phyloP scores from a whole-genome alignment of 805 yeast genomes.

The Cyberlindnera japonica region DNA sequence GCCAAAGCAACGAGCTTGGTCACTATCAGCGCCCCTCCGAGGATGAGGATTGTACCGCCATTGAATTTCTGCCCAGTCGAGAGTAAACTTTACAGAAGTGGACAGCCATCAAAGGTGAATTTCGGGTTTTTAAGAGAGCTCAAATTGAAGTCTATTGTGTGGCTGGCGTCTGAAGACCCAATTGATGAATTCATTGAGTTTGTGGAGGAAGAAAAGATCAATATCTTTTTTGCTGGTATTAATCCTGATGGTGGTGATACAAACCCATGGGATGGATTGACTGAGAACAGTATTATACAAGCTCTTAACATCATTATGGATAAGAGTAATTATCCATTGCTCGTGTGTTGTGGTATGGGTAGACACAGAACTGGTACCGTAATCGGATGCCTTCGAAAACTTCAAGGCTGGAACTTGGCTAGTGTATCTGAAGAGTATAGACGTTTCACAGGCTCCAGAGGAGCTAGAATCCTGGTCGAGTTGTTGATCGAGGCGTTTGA shows the following conservation, averaged over 20 bases:
- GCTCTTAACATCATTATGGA: slow-evolving; percentile 76
- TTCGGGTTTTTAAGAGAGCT: slow-evolving; percentile 79
- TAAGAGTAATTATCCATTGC: slow-evolving; percentile 71
- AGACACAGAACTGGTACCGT: slow-evolving; percentile 97
- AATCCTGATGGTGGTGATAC: slow-evolving; percentile 71
- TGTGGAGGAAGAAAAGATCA: slow-evolving; percentile 67
- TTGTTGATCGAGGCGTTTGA: slow-evolving; percentile 76
- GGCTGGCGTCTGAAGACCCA: slow-evolving; percentile 97
- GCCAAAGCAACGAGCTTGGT: slow-evolving; percentile 8
- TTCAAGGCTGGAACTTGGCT: slow-evolving; percentile 98
- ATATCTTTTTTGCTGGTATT: slow-evolving; percentile 78
- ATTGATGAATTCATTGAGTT: slow-evolving; percentile 82
- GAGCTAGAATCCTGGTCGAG: slow-evolving; percentile 91
- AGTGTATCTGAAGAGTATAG: slow-evolving; percentile 90
- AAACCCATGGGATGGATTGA: slow-evolving; percentile 95
- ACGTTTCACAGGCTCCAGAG: slow-evolving; percentile 87
- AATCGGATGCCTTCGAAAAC: slow-evolving; percentile 84
- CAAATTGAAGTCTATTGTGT: slow-evolving; percentile 72
- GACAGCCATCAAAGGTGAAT: slow-evolving; percentile 93
- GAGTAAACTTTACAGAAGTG: slow-evolving; percentile 77
- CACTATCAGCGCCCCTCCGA: slow-evolving; percentile 35
- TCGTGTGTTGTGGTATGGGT: slow-evolving; percentile 98
- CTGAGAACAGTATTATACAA: slow-evolving; percentile 73
- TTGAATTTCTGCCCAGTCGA: slow-evolving; percentile 95
- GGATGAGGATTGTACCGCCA: slow-evolving; percentile 81